A percentile compares a stretch with the other conserved stretches of the same genome.
phyloP scores from a whole-genome alignment of 2,329 filamentous ascomycete species.

The Gaeumannomyces sp. region DNA sequence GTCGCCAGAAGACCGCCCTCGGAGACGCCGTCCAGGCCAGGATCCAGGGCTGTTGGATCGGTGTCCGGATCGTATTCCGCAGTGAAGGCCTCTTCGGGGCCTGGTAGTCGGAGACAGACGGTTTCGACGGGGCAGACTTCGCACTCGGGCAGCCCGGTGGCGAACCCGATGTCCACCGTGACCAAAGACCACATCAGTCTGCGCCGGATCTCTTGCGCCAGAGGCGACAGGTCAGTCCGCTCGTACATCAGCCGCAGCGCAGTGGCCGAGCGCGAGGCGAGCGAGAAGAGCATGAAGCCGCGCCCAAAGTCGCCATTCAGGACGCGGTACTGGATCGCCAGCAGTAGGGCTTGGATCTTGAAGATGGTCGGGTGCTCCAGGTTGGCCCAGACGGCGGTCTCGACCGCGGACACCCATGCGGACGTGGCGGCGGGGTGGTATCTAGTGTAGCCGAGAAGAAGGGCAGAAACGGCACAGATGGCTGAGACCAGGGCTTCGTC shows the following conservation, averaged over 20 bases:
- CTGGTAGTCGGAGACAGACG: neutral
- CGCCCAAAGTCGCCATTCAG: conserved; percentile 15
- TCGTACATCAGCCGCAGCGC: conserved; percentile 1
- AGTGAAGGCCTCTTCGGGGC: neutral
- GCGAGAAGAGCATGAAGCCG: neutral
- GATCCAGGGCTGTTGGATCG: neutral
- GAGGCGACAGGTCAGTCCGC: neutral
- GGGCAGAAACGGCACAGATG: neutral
- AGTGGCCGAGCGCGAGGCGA: neutral
- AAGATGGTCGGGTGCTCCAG: conserved; percentile 1
- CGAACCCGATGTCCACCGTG: neutral
- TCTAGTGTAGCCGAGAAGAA: neutral
- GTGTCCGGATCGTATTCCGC: neutral
- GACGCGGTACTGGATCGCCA: conserved; percentile 48
- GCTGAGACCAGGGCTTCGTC: neutral
- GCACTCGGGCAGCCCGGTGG: neutral
- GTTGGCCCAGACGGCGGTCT: neutral
- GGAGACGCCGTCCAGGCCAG: neutral
- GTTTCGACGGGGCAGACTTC: neutral
- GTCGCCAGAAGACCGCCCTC: neutral
- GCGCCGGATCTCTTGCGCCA: neutral
- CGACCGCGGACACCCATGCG: neutral
- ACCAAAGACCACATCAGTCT: neutral
- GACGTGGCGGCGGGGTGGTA: neutral
- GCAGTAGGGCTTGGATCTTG: conserved; percentile 19